A percentile compares a stretch with the other conserved stretches of the same genome.
phyloP scores from a whole-genome alignment of 1,284 basidiomycete genomes.

The Cutaneotrichosporon curvatum region DNA sequence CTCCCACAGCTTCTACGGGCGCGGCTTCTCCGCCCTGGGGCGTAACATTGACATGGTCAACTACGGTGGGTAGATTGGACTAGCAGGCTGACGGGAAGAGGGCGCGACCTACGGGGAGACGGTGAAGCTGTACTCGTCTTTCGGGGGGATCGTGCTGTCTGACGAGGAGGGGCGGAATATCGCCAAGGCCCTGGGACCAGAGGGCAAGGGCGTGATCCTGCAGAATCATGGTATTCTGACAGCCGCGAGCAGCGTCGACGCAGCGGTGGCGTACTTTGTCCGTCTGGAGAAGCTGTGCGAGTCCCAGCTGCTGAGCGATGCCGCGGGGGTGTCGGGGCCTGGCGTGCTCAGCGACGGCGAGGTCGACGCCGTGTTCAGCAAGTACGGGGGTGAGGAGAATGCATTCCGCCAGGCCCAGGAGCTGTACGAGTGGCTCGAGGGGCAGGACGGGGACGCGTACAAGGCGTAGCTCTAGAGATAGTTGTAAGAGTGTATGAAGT shows the following conservation, averaged over 20 bases:
- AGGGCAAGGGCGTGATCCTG: slow-evolving; percentile 38
- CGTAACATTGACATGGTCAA: slow-evolving; percentile 54
- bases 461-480: slow-evolving; percentile 3
- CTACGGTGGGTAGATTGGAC: slow-evolving; percentile 43
- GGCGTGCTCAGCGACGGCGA: slow-evolving; percentile 55
- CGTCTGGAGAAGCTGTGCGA: slow-evolving; percentile 41
- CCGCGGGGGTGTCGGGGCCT: slow-evolving; percentile 31
- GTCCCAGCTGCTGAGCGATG: slow-evolving; percentile 42
- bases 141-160: slow-evolving; percentile 46
- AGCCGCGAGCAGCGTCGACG: slow-evolving; percentile 22
- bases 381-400: slow-evolving; percentile 50
- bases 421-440: slow-evolving; percentile 19
- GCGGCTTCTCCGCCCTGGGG: slow-evolving; percentile 57
- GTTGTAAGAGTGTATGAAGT: too few species aligned
- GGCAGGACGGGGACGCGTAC: slow-evolving; percentile 13
- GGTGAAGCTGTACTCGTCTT: slow-evolving; percentile 33
- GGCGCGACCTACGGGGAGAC: slow-evolving; percentile 34
- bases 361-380: slow-evolving; percentile 53
- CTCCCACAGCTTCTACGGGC: slow-evolving; percentile 58
- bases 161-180: slow-evolving; percentile 44
- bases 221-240: slow-evolving; percentile 39
- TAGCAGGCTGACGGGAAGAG: slow-evolving; percentile 6
- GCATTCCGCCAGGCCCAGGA: slow-evolving; percentile 14
- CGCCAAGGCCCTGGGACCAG: slow-evolving; percentile 39
- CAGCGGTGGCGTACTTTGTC: slow-evolving; percentile 28